phyloP scores from a whole-genome alignment of 257 asterid genomes.

The Solanum arcanum region DNA sequence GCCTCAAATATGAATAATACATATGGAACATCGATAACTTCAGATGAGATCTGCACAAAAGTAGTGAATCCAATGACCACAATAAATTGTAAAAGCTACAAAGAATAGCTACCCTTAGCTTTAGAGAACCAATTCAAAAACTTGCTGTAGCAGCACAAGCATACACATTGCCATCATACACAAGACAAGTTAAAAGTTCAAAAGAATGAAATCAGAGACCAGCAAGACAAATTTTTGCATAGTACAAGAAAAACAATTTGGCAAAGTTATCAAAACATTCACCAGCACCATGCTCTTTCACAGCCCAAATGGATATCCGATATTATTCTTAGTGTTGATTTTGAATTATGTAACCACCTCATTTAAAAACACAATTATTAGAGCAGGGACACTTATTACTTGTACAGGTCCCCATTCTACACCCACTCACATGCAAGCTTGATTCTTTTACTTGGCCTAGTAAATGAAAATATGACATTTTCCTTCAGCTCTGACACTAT shows the following conservation, averaged over 20 bases:
- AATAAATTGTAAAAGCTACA: background rate
- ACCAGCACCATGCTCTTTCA: background rate
- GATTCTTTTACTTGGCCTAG: background rate
- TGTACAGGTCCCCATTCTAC: background rate
- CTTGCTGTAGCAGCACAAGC: background rate
- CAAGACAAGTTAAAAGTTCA: background rate
- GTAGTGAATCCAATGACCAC: background rate
- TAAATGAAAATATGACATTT: background rate
- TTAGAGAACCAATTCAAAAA: background rate
- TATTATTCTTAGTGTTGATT: background rate
- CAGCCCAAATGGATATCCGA: background rate
- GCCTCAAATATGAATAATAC: conserved; percentile 66
- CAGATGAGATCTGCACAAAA: conserved; percentile 54
- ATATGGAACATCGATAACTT: conserved; percentile 38
- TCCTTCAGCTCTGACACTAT: background rate
- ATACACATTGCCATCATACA: background rate
- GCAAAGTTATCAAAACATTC: background rate
- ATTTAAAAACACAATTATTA: background rate
- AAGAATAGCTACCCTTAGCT: background rate
- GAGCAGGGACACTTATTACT: background rate
- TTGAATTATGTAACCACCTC: background rate
- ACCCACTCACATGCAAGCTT: background rate
- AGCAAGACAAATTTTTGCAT: background rate
- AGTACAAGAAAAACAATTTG: background rate
- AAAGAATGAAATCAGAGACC: background rate